A percentile compares a stretch with the other conserved stretches of the same genome.
phyloP scores from a whole-genome alignment of 2,329 filamentous ascomycete genomes.

The Hypoxylon sp. region DNA sequence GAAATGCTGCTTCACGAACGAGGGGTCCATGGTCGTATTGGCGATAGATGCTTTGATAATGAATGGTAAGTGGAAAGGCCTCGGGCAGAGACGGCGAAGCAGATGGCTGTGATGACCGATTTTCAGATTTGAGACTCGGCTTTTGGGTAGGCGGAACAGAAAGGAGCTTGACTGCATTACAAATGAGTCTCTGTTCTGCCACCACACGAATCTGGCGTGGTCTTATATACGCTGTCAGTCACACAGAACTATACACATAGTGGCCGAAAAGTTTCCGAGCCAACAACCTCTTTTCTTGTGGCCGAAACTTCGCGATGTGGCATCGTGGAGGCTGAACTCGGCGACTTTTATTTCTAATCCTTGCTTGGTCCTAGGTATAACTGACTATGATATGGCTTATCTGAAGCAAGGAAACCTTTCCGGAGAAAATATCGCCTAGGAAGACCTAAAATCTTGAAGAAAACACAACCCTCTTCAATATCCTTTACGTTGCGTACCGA shows the following conservation, averaged over 20 bases:
- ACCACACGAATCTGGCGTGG: not conserved
- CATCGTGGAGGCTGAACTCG: too few relatives aligned
- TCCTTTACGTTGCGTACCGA: constrained; percentile 29
- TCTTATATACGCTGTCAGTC: constrained; percentile 3
- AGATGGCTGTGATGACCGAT: not conserved
- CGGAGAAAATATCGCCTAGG: too few relatives aligned
- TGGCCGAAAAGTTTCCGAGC: constrained; percentile 23
- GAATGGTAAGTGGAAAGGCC: not conserved
- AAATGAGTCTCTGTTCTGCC: not conserved
- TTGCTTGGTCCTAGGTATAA: too few relatives aligned
- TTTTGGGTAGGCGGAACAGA: not conserved
- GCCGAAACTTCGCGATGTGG: too few relatives aligned
- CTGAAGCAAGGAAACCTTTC: too few relatives aligned
- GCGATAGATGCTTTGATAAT: not conserved
- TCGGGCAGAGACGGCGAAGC: not conserved
- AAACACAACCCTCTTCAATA: too few relatives aligned
- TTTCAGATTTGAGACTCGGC: not conserved
- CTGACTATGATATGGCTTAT: too few relatives aligned
- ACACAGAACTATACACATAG: constrained; percentile 5
- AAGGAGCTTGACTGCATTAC: not conserved
- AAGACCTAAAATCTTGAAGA: too few relatives aligned
- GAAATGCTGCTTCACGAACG: constrained; percentile 5
- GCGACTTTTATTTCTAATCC: too few relatives aligned
- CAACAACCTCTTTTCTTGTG: not conserved
- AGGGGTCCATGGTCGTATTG: constrained; percentile 6